phyloP scores from a whole-genome alignment of 1,139 yeast genomes.

The Tardiomyces depauwii region DNA sequence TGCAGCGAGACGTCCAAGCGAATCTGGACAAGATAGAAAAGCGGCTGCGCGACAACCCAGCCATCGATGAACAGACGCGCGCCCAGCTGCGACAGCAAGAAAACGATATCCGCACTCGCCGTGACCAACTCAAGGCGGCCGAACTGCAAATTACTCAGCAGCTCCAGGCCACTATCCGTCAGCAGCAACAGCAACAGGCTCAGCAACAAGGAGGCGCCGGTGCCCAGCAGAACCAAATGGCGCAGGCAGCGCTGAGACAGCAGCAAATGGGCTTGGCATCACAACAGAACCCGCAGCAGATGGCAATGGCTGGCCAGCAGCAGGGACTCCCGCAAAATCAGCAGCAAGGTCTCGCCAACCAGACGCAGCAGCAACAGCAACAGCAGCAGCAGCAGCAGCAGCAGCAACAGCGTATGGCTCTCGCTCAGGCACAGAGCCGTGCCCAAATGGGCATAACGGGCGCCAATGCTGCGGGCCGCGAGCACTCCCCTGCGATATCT shows the following conservation, averaged over 20 bases:
- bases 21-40: slow-evolving; percentile 8
- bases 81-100: slow-evolving; percentile 3
- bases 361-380: slow-evolving; percentile 7
- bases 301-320: slow-evolving; percentile 11
- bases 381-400: slow-evolving; percentile 7
- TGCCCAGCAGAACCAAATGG: slow-evolving; percentile 7
- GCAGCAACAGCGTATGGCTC: slow-evolving; percentile 5
- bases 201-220: slow-evolving; percentile 2
- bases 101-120: slow-evolving; percentile 4
- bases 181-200: slow-evolving; percentile 9
- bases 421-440: slow-evolving; percentile 5
- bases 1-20: background rate
- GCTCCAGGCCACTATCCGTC: slow-evolving; percentile 11
- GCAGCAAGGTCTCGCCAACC: slow-evolving; percentile 9
- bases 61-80: background rate
- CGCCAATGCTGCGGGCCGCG: slow-evolving; percentile 3
- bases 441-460: slow-evolving; percentile 3
- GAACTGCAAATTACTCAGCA: slow-evolving; percentile 18
- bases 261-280: slow-evolving; percentile 6
- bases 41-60: slow-evolving; percentile 13
- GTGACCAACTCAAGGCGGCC: slow-evolving; percentile 12
- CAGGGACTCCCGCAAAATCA: slow-evolving; percentile 14
- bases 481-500: slow-evolving; percentile 6
- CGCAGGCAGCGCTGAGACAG: slow-evolving; percentile 6
- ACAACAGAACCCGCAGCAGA: slow-evolving; percentile 9